These are phyloP conservation scores for Detonula confervacea DNA, from an alignment of 352 stramenopile genomes.

Conservation along the genomic window DNA sequence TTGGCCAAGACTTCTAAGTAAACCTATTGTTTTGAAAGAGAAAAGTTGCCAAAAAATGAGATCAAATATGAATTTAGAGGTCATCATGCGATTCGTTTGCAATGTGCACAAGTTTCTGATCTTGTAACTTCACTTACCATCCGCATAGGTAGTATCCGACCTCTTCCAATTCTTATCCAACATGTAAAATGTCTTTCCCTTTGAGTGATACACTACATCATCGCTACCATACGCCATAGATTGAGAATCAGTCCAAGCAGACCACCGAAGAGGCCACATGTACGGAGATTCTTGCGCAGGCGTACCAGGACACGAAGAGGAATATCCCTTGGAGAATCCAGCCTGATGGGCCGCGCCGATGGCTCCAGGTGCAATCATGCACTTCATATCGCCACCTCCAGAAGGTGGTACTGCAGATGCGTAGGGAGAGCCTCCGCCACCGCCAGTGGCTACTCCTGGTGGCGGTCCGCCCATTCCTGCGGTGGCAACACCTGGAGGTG, in stretches of 20 bases:
- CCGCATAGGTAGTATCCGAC: constrained; percentile 44
- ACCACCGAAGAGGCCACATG: constrained; percentile 65
- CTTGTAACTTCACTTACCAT: constrained; percentile 9
- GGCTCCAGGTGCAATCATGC: constrained; percentile 48
- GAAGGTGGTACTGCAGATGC: background rate
- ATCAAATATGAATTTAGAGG: too few species aligned
- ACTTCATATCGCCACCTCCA: constrained; percentile 32
- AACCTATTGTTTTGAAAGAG: constrained; percentile 11
- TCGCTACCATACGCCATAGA: constrained; percentile 58
- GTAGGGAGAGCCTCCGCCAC: background rate
- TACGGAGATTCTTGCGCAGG: constrained; percentile 59
- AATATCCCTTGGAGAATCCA: constrained; percentile 46
- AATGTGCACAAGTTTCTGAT: too few species aligned
- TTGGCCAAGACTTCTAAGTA: constrained; percentile 47
- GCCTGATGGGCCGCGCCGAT: constrained; percentile 63
- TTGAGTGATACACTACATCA: constrained; percentile 41
- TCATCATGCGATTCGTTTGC: too few species aligned
- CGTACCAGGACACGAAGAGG: constrained; percentile 34
- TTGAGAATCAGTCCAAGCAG: constrained; percentile 44
- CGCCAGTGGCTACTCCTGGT: background rate
- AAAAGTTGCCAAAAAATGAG: too few species aligned
- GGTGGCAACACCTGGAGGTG: background rate
- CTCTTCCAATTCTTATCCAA: constrained; percentile 70
- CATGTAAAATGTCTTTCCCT: constrained; percentile 54
- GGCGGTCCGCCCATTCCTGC: background rate